These are phyloP conservation scores for Pyronema domesticum DNA, from an alignment of 495 filamentous ascomycete genomes.

Conservation along the genomic window DNA sequence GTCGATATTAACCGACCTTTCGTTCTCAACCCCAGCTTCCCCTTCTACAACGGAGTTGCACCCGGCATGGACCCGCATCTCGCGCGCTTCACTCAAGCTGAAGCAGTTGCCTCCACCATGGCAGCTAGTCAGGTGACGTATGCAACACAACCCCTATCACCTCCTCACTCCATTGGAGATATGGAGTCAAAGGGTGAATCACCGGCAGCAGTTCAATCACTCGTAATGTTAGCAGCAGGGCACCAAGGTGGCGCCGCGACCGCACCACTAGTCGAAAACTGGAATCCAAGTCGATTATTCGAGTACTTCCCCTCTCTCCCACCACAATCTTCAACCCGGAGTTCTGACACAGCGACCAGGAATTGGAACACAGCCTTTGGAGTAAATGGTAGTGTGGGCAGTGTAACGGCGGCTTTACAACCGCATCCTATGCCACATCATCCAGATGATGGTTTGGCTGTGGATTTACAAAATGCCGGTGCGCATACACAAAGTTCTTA, in stretches of 20 bases:
- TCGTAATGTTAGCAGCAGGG: conserved; percentile 54
- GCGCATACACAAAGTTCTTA: conserved; percentile 29
- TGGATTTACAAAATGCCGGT: conserved; percentile 20
- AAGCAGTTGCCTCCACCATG: conserved; percentile 30
- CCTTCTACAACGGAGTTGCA: conserved; percentile 35
- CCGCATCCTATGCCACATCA: conserved; percentile 3
- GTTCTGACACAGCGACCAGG: conserved; percentile 2
- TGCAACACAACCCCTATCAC: conserved; percentile 58
- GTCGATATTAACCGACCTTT: conserved; percentile 73
- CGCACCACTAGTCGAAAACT: conserved; percentile 36
- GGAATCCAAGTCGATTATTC: conserved; percentile 89
- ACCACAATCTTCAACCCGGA: not conserved
- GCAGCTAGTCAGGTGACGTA: conserved; percentile 53
- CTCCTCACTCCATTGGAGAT: conserved; percentile 59
- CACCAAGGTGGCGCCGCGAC: conserved; percentile 34
- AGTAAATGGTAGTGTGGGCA: conserved; percentile 22
- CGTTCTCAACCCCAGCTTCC: conserved; percentile 72
- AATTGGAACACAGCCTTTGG: conserved; percentile 26
- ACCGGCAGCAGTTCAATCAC: conserved; percentile 50
- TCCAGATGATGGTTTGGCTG: conserved; percentile 23
- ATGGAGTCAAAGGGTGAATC: conserved; percentile 66
- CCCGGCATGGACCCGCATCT: conserved; percentile 41
- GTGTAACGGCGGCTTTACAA: conserved; percentile 12
- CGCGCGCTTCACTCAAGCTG: conserved; percentile 32
- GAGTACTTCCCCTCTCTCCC: conserved; percentile 44